Base-by-base conservation (phyloP, 2,329 filamentous ascomycete genomes). In the Fusarium sp. region DNA sequence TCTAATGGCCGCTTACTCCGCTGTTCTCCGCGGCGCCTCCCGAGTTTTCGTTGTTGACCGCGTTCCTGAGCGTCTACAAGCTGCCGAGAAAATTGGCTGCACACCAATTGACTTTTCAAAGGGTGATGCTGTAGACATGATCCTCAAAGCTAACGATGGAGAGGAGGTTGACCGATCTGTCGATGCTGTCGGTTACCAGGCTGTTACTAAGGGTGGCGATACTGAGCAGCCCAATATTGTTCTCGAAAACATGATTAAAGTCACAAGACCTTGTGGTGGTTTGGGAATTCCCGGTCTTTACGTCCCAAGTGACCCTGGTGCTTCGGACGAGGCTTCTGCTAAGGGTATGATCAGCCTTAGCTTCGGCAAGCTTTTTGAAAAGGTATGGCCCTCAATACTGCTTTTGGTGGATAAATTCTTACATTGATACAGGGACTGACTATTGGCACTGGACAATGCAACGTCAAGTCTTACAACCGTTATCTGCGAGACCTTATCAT, bases 341-440 rank as follows among this genome's bases (percentile, higher is more conserved):
- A 88, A 89, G 71, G 89, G 89, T 0, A 86, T 89, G 82, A 86
- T 91, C 55, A 80, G 88, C 64, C 80, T 91, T 28, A 88, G 85
- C 55, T 91, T 91, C 70, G 88, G 89, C 57, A 91, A 91, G 76
- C 80, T 91, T 1, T 91, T 91, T 70, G 89, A 91, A 70, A 91
- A 91, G 83, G 87, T 41, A 16, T 12, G 28, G 21, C 3, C 5
- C 24, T 12, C 16, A 4, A 3, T 11, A 10, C 3, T 9, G 1
- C n/a, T 23, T 16, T 35, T 21, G 3, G n/a, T 6, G 2, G 6
- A 18, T 16, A 33, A 24, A 20, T 48, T 13, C 42, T 53, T 44
- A 61, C 28, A 3, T 16, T 11, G 2, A 8, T 1, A 26, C 18
- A 88, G 86, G 88, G 88, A 3, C 80, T 91, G 8, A 83, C 84